These are phyloP conservation scores for Colletotrichum trifolii DNA, from an alignment of 2,329 filamentous ascomycete genomes.

Conservation along the genomic window DNA sequence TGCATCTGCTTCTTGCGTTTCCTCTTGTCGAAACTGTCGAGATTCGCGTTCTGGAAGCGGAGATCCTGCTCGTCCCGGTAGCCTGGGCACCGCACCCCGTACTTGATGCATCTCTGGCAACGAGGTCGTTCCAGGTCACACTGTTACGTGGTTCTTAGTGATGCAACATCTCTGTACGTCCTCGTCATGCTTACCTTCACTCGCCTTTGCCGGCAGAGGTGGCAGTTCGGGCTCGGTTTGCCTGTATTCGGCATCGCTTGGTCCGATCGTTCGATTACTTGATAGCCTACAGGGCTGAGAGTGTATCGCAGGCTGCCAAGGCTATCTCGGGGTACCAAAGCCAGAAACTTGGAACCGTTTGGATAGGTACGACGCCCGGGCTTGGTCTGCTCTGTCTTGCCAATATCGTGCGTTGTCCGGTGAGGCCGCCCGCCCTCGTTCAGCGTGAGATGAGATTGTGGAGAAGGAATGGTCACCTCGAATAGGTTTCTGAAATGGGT, in stretches of 20 bases:
- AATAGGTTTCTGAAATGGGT: conserved; percentile 3
- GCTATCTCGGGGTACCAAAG: neutral
- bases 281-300: neutral
- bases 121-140: conserved; percentile 53
- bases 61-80: conserved; percentile 53
- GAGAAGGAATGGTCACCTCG: neutral
- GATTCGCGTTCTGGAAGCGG: conserved; percentile 50
- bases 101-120: conserved; percentile 54
- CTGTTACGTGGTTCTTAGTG: conserved; percentile 40
- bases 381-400: neutral
- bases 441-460: neutral
- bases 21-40: conserved; percentile 40
- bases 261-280: neutral
- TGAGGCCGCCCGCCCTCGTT: neutral
- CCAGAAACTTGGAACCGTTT: neutral
- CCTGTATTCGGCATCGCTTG: conserved; percentile 53
- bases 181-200: conserved; percentile 50
- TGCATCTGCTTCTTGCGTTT: conserved; percentile 45
- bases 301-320: neutral
- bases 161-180: neutral
- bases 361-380: neutral
- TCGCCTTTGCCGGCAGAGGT: conserved; percentile 52
- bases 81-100: conserved; percentile 52
- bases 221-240: conserved; percentile 53
- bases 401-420: neutral